phyloP scores from a whole-genome alignment of 2,329 filamentous ascomycete genomes.

The Trichophyton mentagrophytes region DNA sequence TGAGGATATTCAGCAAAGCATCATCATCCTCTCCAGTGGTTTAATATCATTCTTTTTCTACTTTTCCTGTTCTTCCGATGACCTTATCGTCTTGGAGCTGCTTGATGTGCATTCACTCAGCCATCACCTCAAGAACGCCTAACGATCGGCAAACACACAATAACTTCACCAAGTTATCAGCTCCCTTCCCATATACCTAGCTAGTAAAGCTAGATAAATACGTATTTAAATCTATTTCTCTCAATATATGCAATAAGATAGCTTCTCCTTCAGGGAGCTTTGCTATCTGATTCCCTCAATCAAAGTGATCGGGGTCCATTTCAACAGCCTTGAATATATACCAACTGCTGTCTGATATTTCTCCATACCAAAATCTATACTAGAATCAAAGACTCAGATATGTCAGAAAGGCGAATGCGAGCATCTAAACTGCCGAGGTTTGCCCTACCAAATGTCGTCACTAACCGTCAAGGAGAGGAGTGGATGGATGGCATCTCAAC shows the following conservation, averaged over 20 bases:
- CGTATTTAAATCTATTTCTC: neutral
- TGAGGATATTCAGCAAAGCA: neutral
- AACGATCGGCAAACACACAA: neutral
- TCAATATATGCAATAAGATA: neutral
- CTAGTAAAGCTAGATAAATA: neutral
- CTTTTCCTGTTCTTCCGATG: no score
- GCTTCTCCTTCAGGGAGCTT: neutral
- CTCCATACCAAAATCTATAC: no score
- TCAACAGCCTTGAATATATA: no score
- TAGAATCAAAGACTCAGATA: neutral
- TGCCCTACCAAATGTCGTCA: conserved; percentile 3
- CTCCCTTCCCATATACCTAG: neutral
- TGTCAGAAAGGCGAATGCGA: conserved; percentile 5
- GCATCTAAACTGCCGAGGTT: conserved; percentile 8
- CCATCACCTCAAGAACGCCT: neutral
- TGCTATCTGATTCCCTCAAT: neutral
- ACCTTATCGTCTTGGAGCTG: neutral
- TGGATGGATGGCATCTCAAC: conserved; percentile 12
- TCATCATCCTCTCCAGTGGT: no score
- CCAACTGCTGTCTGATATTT: no score
- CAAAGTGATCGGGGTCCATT: neutral
- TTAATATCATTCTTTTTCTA: neutral
- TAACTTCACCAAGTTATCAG: neutral
- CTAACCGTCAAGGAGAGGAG: conserved; percentile 7
- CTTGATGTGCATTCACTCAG: neutral